Evolutionary conservation across 2,329 filamentous ascomycete species (phyloP).

Genomic region (Didymella pinodella): DNA sequence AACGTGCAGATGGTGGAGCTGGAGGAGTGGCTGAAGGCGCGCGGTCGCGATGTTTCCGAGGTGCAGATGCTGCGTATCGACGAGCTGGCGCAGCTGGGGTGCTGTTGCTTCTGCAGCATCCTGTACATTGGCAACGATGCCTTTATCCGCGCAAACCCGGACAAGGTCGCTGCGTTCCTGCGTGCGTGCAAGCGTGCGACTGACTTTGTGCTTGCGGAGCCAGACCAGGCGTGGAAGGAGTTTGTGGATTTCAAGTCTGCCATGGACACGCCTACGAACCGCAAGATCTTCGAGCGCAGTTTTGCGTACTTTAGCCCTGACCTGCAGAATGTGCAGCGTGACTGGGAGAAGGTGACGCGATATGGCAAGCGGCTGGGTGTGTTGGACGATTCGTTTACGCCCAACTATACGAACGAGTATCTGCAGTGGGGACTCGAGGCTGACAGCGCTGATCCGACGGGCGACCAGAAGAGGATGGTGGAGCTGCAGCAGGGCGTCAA

Average conservation of each 20-base stretch:
- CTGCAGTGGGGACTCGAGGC: slow-evolving; percentile 70
- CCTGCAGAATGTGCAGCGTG: slow-evolving; percentile 75
- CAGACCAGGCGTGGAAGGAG: slow-evolving; percentile 69
- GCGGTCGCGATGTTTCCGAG: slow-evolving; percentile 69
- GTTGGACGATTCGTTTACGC: slow-evolving; percentile 66
- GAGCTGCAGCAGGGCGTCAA: slow-evolving; percentile 73
- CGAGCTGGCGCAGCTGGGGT: slow-evolving; percentile 78
- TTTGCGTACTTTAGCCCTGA: slow-evolving; percentile 79
- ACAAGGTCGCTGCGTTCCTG: slow-evolving; percentile 72
- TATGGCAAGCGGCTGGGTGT: slow-evolving; percentile 79
- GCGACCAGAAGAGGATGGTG: slow-evolving; percentile 78
- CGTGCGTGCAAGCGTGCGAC: slow-evolving; percentile 77
- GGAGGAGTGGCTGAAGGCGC: slow-evolving; percentile 73
- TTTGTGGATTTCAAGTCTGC: slow-evolving; percentile 76
- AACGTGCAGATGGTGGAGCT: slow-evolving; percentile 87
- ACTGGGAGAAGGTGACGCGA: slow-evolving; percentile 79
- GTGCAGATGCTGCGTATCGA: slow-evolving; percentile 85
- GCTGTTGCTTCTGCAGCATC: slow-evolving; percentile 85
- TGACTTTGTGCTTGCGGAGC: slow-evolving; percentile 72
- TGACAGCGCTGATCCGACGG: slow-evolving; percentile 71
- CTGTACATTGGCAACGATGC: slow-evolving; percentile 80
- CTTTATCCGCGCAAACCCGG: slow-evolving; percentile 72
- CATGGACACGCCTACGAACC: slow-evolving; percentile 73
- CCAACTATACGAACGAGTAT: slow-evolving; percentile 79
- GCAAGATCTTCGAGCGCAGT: slow-evolving; percentile 81